A percentile compares a stretch with the other conserved stretches of the same genome.
Evolutionary conservation across 306 rosid genomes (phyloP).

Genomic region (Lathyrus oleraceus): DNA sequence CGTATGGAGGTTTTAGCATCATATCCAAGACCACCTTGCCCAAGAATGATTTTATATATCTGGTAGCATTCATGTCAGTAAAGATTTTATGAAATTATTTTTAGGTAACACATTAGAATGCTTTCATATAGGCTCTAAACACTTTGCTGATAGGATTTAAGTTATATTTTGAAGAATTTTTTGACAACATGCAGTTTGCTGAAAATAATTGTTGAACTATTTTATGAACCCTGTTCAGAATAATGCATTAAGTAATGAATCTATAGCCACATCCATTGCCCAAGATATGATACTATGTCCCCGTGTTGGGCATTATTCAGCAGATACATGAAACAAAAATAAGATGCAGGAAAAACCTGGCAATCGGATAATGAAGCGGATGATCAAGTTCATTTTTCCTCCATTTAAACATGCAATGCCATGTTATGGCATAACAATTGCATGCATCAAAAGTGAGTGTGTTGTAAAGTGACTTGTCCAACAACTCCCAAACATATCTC

Average conservation of each 20-base stretch:
- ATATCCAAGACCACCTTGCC: background rate
- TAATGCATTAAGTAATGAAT: background rate
- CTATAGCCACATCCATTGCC: background rate
- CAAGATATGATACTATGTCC: background rate
- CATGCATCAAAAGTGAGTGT: slow-evolving; percentile 1
- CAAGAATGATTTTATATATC: background rate
- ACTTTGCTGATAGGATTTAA: slow-evolving; percentile 5
- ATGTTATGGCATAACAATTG: background rate
- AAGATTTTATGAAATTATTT: background rate
- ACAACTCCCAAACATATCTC: slow-evolving; percentile 5
- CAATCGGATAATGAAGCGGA: background rate
- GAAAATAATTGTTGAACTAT: background rate
- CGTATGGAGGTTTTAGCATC: background rate
- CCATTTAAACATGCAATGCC: background rate
- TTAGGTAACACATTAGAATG: slow-evolving; percentile 5
- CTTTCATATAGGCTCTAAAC: background rate
- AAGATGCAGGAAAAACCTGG: background rate
- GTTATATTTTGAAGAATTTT: background rate
- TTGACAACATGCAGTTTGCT: background rate
- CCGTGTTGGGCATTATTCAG: background rate
- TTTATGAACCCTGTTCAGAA: background rate
- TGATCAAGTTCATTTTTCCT: background rate
- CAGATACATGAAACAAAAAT: background rate
- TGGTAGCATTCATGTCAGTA: background rate
- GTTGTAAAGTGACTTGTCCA: slow-evolving; percentile 19